Conservation (phyloP, 2,329 filamentous ascomycete species). For the Colletotrichum noveboracense region DNA sequence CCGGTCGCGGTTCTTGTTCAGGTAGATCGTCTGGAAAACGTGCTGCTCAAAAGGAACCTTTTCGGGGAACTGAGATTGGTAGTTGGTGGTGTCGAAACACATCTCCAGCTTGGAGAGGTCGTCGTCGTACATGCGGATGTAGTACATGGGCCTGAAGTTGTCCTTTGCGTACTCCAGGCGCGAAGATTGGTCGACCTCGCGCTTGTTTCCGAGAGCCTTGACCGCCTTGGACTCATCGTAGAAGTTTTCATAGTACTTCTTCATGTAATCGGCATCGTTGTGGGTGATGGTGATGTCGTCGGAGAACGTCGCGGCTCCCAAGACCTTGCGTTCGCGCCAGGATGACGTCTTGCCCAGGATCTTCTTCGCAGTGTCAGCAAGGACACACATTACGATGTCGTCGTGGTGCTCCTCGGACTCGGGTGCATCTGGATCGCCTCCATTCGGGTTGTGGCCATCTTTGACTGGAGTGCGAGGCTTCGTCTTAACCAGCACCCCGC, state of each 20-base stretch:
- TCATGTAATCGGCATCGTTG: constrained; percentile 67
- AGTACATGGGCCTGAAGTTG: constrained; percentile 65
- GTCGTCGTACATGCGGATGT: constrained; percentile 60
- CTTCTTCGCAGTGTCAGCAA: constrained; percentile 65
- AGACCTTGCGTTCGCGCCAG: constrained; percentile 65
- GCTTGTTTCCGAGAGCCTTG: constrained; percentile 36
- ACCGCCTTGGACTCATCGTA: constrained; percentile 52
- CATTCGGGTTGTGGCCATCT: constrained; percentile 34
- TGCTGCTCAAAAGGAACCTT: constrained; percentile 40
- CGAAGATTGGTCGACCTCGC: constrained; percentile 42
- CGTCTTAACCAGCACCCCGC: constrained; percentile 55
- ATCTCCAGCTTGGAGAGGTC: constrained; percentile 64
- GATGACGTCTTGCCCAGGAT: constrained; percentile 60
- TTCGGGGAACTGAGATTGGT: constrained; percentile 70
- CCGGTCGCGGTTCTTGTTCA: constrained; percentile 60
- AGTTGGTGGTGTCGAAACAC: constrained; percentile 75
- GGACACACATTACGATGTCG: constrained; percentile 66
- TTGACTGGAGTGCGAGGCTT: constrained; percentile 39
- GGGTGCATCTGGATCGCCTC: constrained; percentile 56
- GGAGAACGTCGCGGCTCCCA: constrained; percentile 69
- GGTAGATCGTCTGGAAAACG: constrained; percentile 53
- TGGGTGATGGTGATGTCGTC: constrained; percentile 73
- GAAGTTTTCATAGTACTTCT: constrained; percentile 67
- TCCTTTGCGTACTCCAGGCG: constrained; percentile 47
- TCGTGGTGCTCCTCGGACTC: constrained; percentile 61